phyloP scores from a whole-genome alignment of 495 filamentous ascomycete genomes.

The Thermothielavioides terrestris region DNA sequence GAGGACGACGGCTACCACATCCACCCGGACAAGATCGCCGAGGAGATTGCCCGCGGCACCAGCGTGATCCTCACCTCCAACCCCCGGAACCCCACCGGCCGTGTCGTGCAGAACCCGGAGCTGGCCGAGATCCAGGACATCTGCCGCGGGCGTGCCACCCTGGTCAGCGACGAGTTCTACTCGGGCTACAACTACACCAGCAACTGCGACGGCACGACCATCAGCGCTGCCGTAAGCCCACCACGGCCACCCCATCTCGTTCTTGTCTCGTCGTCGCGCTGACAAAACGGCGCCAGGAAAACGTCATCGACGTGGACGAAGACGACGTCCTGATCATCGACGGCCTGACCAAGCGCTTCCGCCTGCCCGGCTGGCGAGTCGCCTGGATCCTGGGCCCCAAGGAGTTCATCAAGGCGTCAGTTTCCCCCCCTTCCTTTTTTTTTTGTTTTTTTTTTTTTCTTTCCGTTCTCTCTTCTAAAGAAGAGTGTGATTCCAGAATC shows the following conservation, averaged over 20 bases:
- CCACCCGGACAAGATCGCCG: conserved; percentile 81
- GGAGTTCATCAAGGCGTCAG: conserved; percentile 81
- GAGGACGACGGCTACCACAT: conserved; percentile 84
- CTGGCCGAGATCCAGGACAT: conserved; percentile 84
- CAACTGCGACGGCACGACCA: conserved; percentile 78
- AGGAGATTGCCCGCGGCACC: conserved; percentile 80
- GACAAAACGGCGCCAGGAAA: conserved; percentile 41
- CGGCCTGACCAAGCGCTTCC: conserved; percentile 93
- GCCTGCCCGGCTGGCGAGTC: conserved; percentile 91
- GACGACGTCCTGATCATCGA: conserved; percentile 85
- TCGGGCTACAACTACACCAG: conserved; percentile 90
- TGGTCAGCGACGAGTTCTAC: conserved; percentile 97
- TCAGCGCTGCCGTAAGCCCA: conserved; percentile 63
- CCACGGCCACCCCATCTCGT: neutral
- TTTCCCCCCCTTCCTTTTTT: neutral
- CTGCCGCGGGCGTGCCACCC: conserved; percentile 77
- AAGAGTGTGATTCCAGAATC: conserved; percentile 41
- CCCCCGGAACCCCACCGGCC: conserved; percentile 90
- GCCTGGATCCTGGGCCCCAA: conserved; percentile 95
- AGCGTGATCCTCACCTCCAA: conserved; percentile 93
- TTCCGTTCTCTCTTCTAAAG: neutral
- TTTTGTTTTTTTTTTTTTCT: no score
- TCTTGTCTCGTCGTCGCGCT: no score
- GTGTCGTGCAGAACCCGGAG: conserved; percentile 70
- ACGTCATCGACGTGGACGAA: conserved; percentile 62